These are phyloP conservation scores for Xylaria sp. DNA, from an alignment of 2,329 filamentous ascomycete species.

Conservation along the genomic window DNA sequence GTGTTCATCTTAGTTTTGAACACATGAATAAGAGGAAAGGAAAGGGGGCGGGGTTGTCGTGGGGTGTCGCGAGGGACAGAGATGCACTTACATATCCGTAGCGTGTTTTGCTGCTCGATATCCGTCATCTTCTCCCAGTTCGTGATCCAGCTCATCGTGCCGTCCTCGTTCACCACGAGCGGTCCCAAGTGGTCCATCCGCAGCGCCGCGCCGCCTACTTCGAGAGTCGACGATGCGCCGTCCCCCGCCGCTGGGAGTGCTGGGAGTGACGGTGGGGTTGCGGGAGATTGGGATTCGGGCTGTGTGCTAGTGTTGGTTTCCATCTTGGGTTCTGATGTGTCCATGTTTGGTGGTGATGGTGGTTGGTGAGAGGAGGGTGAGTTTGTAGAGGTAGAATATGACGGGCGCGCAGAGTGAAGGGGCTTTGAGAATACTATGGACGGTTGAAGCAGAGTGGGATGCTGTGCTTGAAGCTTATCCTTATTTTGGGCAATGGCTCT, in stretches of 20 bases:
- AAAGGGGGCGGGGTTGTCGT: background rate
- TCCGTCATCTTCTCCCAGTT: constrained; percentile 80
- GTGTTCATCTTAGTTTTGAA: background rate
- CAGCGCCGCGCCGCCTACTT: constrained; percentile 63
- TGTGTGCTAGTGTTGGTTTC: constrained; percentile 14
- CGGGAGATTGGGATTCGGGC: constrained; percentile 5
- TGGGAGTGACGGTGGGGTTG: constrained; percentile 1
- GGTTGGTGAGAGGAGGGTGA: constrained; percentile 1
- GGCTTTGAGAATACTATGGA: background rate
- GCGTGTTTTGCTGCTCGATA: constrained; percentile 72
- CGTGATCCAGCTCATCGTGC: constrained; percentile 73
- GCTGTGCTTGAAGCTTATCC: background rate
- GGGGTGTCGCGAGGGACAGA: too few relatives aligned
- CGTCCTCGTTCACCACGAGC: constrained; percentile 78
- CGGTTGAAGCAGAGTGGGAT: background rate
- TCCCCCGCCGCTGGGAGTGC: constrained; percentile 21
- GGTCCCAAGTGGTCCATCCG: constrained; percentile 71
- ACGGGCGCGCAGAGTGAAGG: background rate
- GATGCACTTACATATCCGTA: constrained; percentile 59
- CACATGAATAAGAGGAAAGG: background rate
- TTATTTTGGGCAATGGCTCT: background rate
- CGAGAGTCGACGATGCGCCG: constrained; percentile 46
- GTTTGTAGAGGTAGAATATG: constrained; percentile 5
- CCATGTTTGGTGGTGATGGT: constrained; percentile 16
- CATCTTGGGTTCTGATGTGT: constrained; percentile 10